Base-by-base conservation (phyloP, 441 rosid species). In the Aquilaria agallochum region DNA sequence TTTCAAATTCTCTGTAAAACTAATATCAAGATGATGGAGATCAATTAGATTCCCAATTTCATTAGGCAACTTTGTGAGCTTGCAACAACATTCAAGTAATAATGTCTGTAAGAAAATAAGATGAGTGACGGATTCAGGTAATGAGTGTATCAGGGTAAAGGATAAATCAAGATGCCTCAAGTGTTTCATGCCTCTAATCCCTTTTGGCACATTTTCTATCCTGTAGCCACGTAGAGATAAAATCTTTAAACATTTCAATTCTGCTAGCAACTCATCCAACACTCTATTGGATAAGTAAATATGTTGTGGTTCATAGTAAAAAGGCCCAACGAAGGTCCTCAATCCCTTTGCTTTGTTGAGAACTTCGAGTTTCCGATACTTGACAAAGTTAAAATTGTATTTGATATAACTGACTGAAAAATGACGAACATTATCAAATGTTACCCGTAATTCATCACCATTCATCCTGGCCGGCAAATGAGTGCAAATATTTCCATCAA, bases 131-230 rank as follows among this genome's bases (percentile, higher is more conserved):
- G 72, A 72, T 7, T 58, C 34, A 3, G 72, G 68, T 42, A 72
- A 50, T 1, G 4, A 2, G n/a, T 8, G 14, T 0, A 72, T 33
- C 7, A 0, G 1, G 31, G 58, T 59, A 2, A n/a, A 0, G 2
- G 69, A 72, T 5, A 72, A 42, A 55, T 72, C 44, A 10, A 68
- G 65, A 56, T 60, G 42, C 5, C 66, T 64, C 48, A 67, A 20
- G 31, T 30, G 68, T 15, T 55, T 63, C 50, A 68, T 11, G 9
- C 32, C 50, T 0, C 65, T 62, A 11, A 58, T 62, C 3, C 47
- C 40, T 5, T 56, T 36, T 2, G 71, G 42, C 2, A 67, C 27
- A 0, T 9, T 52, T 2, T 36, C 44, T 5, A 50, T 67, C 0
- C 1, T 3, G 27, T 50, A 56, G 4, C 6, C 13, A 31, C 50